Percentiles rank a stretch among this genome's conserved stretches.
Evolutionary conservation across 352 stramenopile species (phyloP).

Genomic region (Globisporangium yorkense): DNA sequence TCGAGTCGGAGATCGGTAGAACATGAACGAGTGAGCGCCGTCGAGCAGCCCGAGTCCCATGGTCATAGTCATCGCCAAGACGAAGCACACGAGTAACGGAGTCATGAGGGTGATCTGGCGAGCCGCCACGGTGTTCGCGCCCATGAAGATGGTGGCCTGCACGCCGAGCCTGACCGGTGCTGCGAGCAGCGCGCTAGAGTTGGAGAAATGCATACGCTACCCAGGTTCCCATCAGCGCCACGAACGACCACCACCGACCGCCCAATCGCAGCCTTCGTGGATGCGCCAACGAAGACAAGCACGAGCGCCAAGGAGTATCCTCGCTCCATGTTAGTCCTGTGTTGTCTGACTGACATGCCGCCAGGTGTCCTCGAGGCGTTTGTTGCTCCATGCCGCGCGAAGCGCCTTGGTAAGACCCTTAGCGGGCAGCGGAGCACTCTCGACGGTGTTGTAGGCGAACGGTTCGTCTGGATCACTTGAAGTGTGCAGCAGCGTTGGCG

Average conservation of each 20-base stretch:
- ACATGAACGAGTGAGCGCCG: neutral
- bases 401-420: too few species aligned
- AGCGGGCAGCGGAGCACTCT: too few species aligned
- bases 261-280: too few species aligned
- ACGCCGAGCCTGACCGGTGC: slow-evolving; percentile 10
- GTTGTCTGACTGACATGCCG: too few species aligned
- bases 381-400: too few species aligned
- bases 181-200: slow-evolving; percentile 1
- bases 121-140: slow-evolving; percentile 15
- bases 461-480: too few species aligned
- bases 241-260: neutral
- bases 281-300: too few species aligned
- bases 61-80: neutral
- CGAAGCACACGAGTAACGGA: neutral
- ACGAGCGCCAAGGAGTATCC: too few species aligned
- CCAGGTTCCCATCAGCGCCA: slow-evolving; percentile 8
- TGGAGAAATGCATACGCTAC: slow-evolving; percentile 6
- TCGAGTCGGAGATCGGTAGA: neutral
- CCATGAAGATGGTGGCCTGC: slow-evolving; percentile 13
- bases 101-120: neutral
- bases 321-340: too few species aligned
- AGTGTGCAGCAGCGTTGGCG: too few species aligned
- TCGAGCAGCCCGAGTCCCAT: neutral
- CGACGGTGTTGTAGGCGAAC: too few species aligned
- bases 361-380: too few species aligned